Conservation (phyloP, 345 rosid genomes). For the Lepidium didymum region DNA sequence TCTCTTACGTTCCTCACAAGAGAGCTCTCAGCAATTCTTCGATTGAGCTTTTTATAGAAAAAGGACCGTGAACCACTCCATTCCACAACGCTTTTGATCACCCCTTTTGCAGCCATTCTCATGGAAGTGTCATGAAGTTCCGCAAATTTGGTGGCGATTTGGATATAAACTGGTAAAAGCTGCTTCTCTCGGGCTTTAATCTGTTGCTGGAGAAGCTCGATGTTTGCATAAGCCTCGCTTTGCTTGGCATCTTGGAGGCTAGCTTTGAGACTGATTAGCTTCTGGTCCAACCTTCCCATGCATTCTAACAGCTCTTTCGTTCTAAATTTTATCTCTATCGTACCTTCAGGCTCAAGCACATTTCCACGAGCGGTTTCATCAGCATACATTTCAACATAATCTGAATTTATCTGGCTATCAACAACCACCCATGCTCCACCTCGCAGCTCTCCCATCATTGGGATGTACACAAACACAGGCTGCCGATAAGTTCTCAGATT, state of each 20-base stretch:
- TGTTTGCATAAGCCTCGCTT: slow-evolving; percentile 30
- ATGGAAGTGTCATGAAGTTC: slow-evolving; percentile 91
- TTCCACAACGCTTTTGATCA: slow-evolving; percentile 82
- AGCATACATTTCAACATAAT: slow-evolving; percentile 97
- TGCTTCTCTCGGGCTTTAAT: slow-evolving; percentile 73
- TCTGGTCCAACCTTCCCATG: slow-evolving; percentile 93
- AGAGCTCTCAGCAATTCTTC: slow-evolving; percentile 75
- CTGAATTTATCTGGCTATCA: slow-evolving; percentile 87
- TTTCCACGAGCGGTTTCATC: slow-evolving; percentile 90
- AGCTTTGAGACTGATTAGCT: slow-evolving; percentile 55
- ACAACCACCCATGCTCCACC: slow-evolving; percentile 99
- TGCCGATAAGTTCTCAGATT: slow-evolving; percentile 92
- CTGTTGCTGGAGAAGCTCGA: slow-evolving; percentile 61
- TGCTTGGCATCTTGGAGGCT: slow-evolving; percentile 66
- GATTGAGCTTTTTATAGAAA: slow-evolving; percentile 61
- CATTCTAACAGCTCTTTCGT: slow-evolving; percentile 88
- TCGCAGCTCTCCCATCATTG: slow-evolving; percentile 98
- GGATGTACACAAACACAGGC: slow-evolving; percentile 97
- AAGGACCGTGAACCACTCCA: slow-evolving; percentile 64
- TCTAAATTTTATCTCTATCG: slow-evolving; percentile 92
- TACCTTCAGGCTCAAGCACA: slow-evolving; percentile 99
- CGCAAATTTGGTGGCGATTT: slow-evolving; percentile 89
- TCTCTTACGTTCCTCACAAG: slow-evolving; percentile 52
- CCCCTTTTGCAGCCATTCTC: slow-evolving; percentile 96
- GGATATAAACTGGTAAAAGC: slow-evolving; percentile 83